Evolutionary conservation across 2,329 filamentous ascomycete genomes (phyloP), one percentile per base, ranked within the genome.

Genomic region (Paecilomyces sp.): DNA sequence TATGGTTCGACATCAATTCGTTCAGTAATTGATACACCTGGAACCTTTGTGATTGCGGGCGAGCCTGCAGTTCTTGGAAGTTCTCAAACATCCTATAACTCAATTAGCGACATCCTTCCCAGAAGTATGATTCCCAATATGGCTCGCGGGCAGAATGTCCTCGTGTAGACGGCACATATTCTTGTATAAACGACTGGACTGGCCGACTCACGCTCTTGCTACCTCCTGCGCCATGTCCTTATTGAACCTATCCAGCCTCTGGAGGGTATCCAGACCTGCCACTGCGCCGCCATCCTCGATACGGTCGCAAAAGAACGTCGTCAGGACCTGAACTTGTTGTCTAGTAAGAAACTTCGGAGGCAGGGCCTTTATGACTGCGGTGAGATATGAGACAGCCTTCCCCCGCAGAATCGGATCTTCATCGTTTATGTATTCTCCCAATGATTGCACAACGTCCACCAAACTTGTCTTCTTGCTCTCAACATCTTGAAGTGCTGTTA

Each of bases 361-460:
- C 3, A 86, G 72, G 31, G 79, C 76, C 58, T 71, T 75, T 60
- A 81, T 76, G 52, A 79, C 73, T 22, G 71, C 71, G 12, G 72
- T 75, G 33, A 80, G 67, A 65, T 74, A 80, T 24, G 74, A 75
- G 61, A 78, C 74, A 68, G 83, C 81, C 72, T 86, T 87, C n/a
- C 81, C 80, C 47, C 86, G 79, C 52, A 84, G 77, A 13, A 80
- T 78, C 24, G 79, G 77, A 74, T 88, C 85, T 66, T 88, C 85
- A 70, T 86, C 83, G 65, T 87, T 88, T 67, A 89, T 81, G 65
- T 88, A 88, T 70, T 87, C 85, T 22, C 84, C 84, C 33, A 88
- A 76, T 53, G 83, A 85, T 67, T 87, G 83, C 58, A 89, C 83
- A 56, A 88, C 74, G 58, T 82, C 81, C 59, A 88, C 79, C 34